Percentiles rank a stretch among this genome's conserved stretches.
These are phyloP conservation scores for Colletotrichum siamense DNA, from an alignment of 2,329 filamentous ascomycete genomes.

Conservation along the genomic window DNA sequence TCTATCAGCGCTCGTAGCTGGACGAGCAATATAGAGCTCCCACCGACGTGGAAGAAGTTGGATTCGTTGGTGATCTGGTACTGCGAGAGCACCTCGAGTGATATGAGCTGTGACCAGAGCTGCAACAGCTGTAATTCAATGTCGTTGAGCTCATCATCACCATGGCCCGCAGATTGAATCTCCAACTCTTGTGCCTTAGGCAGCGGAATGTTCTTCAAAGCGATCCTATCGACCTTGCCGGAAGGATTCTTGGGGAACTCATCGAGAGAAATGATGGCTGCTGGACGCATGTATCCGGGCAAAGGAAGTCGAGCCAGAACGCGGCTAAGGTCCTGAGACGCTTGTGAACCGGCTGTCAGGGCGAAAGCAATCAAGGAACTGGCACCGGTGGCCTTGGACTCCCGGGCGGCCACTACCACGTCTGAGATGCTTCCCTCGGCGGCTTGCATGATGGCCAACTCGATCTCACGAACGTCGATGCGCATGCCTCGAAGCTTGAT, in stretches of 20 bases:
- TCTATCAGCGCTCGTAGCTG: slow-evolving; percentile 36
- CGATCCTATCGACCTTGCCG: slow-evolving; percentile 37
- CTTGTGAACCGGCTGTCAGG: background rate
- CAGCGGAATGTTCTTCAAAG: slow-evolving; percentile 28
- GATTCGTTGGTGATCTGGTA: slow-evolving; percentile 16
- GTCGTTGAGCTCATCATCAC: background rate
- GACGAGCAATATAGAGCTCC: slow-evolving; percentile 39
- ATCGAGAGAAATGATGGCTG: slow-evolving; percentile 28
- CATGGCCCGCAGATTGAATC: background rate
- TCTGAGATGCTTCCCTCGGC: slow-evolving; percentile 20
- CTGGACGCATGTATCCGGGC: slow-evolving; percentile 38
- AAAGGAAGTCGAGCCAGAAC: background rate
- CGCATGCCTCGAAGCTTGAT: slow-evolving; percentile 36
- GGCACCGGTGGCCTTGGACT: background rate
- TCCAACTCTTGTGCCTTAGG: background rate
- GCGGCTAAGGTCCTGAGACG: background rate
- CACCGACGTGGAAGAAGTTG: slow-evolving; percentile 42
- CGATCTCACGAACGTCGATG: slow-evolving; percentile 44
- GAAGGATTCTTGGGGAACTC: slow-evolving; percentile 33
- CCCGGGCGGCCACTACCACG: slow-evolving; percentile 25
- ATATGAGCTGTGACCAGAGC: background rate
- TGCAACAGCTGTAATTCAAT: background rate
- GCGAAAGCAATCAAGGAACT: background rate
- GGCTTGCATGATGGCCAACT: slow-evolving; percentile 27
- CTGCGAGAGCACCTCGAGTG: background rate